Evolutionary conservation across 805 yeast species (phyloP).

Genomic region (Barnettozyma sp.): DNA sequence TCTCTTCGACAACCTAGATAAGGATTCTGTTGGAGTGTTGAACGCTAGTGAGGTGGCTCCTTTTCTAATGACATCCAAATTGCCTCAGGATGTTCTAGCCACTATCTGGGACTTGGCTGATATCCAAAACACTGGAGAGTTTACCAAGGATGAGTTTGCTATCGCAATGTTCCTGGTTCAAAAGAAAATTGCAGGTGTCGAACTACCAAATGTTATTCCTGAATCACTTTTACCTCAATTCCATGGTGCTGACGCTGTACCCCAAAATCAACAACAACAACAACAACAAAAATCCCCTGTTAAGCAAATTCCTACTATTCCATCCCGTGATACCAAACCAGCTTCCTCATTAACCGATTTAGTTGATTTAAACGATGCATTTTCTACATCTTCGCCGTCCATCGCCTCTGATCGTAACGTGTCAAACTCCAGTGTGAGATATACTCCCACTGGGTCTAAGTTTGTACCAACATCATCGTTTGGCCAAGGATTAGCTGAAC

Average conservation of each 20-base stretch:
- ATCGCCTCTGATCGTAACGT: slow-evolving; percentile 17
- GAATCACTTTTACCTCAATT: slow-evolving; percentile 40
- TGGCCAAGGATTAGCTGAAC: slow-evolving; percentile 63
- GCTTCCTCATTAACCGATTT: slow-evolving; percentile 60
- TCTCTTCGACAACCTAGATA: slow-evolving; percentile 75
- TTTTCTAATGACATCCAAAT: slow-evolving; percentile 80
- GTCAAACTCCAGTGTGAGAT: slow-evolving; percentile 23
- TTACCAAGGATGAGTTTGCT: slow-evolving; percentile 76
- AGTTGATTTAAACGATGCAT: slow-evolving; percentile 50
- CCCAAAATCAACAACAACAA: slow-evolving; percentile 9
- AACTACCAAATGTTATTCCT: slow-evolving; percentile 75
- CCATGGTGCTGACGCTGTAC: slow-evolving; percentile 9
- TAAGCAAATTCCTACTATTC: slow-evolving; percentile 23
- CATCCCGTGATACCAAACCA: slow-evolving; percentile 35
- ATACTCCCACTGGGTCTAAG: slow-evolving; percentile 28
- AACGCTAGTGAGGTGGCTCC: slow-evolving; percentile 80
- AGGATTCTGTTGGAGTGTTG: slow-evolving; percentile 50
- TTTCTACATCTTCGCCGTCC: slow-evolving; percentile 35
- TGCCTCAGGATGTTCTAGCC: slow-evolving; percentile 80
- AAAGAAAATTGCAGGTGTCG: slow-evolving; percentile 69
- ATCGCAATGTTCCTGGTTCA: slow-evolving; percentile 92
- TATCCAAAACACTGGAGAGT: slow-evolving; percentile 75
- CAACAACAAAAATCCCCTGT: slow-evolving; percentile 13
- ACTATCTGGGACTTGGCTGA: slow-evolving; percentile 93
- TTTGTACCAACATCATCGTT: slow-evolving; percentile 82